phyloP scores from a whole-genome alignment of 2,329 filamentous ascomycete genomes.

The Penicillium sp. region DNA sequence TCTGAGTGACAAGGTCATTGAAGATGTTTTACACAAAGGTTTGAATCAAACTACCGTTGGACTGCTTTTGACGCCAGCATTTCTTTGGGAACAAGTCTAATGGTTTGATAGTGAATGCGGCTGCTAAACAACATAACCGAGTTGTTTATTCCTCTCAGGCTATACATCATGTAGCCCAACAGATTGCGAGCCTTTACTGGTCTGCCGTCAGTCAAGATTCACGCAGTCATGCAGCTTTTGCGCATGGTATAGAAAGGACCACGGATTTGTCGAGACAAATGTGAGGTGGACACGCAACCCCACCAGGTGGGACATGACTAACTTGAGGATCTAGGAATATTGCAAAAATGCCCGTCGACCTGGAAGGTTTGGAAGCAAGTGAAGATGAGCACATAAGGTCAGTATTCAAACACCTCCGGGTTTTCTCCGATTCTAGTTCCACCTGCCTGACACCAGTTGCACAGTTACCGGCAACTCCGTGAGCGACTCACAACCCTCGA shows the following conservation, averaged over 20 bases:
- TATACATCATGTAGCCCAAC: conserved; percentile 57
- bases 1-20: conserved; percentile 51
- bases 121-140: conserved; percentile 55
- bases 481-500: conserved; percentile 50
- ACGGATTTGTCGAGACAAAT: conserved; percentile 41
- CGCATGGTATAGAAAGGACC: conserved; percentile 38
- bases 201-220: conserved; percentile 45
- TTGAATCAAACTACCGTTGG: background rate
- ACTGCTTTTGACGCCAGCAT: too few species aligned
- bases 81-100: background rate
- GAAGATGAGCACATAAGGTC: conserved; percentile 38
- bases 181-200: conserved; percentile 59
- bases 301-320: conserved; percentile 1
- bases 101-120: conserved; percentile 50
- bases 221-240: conserved; percentile 23
- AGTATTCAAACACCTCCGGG: conserved; percentile 9
- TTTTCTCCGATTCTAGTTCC: conserved; percentile 18
- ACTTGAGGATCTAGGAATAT: conserved; percentile 36
- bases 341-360: conserved; percentile 38
- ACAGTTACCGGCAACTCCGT: conserved; percentile 45
- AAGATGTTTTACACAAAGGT: conserved; percentile 56
- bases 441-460: conserved; percentile 25
- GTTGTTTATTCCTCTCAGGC: conserved; percentile 56
- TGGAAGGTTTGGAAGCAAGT: conserved; percentile 32
- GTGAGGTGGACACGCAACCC: conserved; percentile 25